Evolutionary conservation across 495 filamentous ascomycete species (phyloP).

Genomic region (Talaromyces trachyspermus): DNA sequence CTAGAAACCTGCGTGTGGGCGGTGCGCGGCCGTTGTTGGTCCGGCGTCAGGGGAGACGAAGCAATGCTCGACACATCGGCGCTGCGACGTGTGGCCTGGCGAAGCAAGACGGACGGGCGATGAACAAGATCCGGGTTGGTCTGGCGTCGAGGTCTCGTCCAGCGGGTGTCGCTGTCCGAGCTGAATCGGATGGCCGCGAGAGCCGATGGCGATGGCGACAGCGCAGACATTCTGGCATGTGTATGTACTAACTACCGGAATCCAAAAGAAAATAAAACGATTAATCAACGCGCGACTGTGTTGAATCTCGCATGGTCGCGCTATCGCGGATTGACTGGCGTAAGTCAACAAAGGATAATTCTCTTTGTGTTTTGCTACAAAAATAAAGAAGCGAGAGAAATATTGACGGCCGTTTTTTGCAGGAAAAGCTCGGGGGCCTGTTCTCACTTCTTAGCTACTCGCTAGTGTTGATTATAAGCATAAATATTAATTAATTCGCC

Average conservation of each 20-base stretch:
- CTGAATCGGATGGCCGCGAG: neutral
- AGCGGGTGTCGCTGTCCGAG: constrained; percentile 1
- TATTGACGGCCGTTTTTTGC: too few relatives aligned
- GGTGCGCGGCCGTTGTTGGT: constrained; percentile 2
- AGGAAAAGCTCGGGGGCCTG: too few relatives aligned
- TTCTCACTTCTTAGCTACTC: too few relatives aligned
- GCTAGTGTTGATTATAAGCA: too few relatives aligned
- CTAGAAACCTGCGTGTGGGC: constrained; percentile 1
- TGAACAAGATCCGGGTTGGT: constrained; percentile 10
- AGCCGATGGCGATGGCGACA: constrained; percentile 2
- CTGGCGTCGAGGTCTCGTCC: constrained; percentile 9
- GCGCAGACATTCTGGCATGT: constrained; percentile 5
- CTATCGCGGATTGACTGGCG: neutral
- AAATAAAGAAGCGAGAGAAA: too few relatives aligned
- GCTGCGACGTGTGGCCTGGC: constrained; percentile 7
- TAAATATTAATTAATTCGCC: too few relatives aligned
- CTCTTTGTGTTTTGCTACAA: too few relatives aligned
- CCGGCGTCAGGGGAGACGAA: constrained; percentile 2
- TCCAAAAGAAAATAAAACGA: too few relatives aligned
- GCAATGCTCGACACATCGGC: constrained; percentile 2
- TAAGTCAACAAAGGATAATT: neutral
- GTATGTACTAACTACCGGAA: too few relatives aligned
- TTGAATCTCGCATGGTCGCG: too few relatives aligned
- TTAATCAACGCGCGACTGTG: too few relatives aligned
- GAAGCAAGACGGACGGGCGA: constrained; percentile 8